Percentiles rank a stretch among this genome's conserved stretches.
phyloP scores from a whole-genome alignment of 2,329 filamentous ascomycete species.

The Neofusicoccum kwambonambiense region DNA sequence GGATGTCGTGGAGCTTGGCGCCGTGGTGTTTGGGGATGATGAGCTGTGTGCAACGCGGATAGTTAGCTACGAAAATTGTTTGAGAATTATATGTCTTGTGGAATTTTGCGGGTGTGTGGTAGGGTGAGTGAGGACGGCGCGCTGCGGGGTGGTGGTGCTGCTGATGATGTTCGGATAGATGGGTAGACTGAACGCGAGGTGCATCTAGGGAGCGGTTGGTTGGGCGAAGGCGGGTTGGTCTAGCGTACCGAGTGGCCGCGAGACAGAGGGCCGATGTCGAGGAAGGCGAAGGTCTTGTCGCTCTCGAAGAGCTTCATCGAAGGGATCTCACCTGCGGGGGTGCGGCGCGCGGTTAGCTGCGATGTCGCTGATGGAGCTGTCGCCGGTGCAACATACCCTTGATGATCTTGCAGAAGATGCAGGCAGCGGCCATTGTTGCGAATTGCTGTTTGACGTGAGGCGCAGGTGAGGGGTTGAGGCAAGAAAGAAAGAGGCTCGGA shows the following conservation, averaged over 20 bases:
- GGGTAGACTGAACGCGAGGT: background rate
- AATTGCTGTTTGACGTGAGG: background rate
- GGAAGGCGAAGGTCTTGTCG: constrained; percentile 89
- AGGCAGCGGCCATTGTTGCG: constrained; percentile 55
- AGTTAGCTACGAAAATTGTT: background rate
- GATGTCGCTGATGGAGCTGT: background rate
- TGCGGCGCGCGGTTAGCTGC: constrained; percentile 8
- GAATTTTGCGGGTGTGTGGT: constrained; percentile 19
- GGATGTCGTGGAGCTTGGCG: constrained; percentile 86
- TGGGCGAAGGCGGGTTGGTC: no score
- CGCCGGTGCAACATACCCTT: constrained; percentile 62
- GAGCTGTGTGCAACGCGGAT: constrained; percentile 58
- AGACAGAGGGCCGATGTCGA: constrained; percentile 90
- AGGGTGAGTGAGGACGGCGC: no score
- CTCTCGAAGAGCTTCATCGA: constrained; percentile 95
- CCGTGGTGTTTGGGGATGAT: constrained; percentile 96
- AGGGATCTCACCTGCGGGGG: constrained; percentile 77
- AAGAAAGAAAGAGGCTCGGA: background rate
- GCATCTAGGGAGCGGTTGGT: background rate
- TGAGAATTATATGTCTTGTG: background rate
- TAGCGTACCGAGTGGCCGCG: constrained; percentile 78
- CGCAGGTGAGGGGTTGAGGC: background rate
- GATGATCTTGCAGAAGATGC: constrained; percentile 98
- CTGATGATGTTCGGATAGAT: no score
- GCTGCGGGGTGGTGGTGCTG: no score